Evolutionary conservation across 805 yeast species (phyloP).

Genomic region (Candida jianshihensis): DNA sequence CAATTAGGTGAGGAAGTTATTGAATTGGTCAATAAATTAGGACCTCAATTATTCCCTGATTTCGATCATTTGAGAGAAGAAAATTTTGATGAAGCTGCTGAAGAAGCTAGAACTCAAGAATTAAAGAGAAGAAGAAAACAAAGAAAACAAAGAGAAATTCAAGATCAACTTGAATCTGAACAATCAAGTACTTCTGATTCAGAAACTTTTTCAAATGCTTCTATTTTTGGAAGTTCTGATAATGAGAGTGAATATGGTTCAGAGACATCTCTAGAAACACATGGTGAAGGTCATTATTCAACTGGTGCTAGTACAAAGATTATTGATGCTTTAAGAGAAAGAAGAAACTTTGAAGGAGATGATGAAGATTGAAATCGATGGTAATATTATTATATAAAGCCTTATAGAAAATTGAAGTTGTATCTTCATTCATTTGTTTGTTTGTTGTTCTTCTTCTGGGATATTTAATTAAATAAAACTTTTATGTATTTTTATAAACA

Average conservation of each 20-base stretch:
- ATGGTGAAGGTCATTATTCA: slow-evolving; percentile 7
- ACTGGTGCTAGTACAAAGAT: slow-evolving; percentile 21
- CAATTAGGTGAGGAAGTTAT: slow-evolving; percentile 69
- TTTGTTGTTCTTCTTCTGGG: too few species aligned
- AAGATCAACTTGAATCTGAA: slow-evolving; percentile 5
- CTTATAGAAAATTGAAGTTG: too few species aligned
- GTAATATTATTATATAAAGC: too few species aligned
- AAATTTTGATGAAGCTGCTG: slow-evolving; percentile 25
- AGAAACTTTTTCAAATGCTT: slow-evolving; percentile 31
- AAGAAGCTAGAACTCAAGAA: slow-evolving; percentile 30
- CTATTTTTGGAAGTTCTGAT: slow-evolving; percentile 35
- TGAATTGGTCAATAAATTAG: slow-evolving; percentile 68
- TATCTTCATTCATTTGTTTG: neutral
- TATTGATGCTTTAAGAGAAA: slow-evolving; percentile 23
- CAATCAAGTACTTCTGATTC: slow-evolving; percentile 33
- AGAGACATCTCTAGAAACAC: slow-evolving; percentile 20
- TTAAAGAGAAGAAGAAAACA: slow-evolving; percentile 30
- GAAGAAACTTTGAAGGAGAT: slow-evolving; percentile 13
- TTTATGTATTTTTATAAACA: neutral
- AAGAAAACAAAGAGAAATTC: slow-evolving; percentile 18
- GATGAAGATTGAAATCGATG: neutral
- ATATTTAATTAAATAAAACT: too few species aligned
- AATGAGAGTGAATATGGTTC: slow-evolving; percentile 23
- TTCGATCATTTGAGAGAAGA: slow-evolving; percentile 41
- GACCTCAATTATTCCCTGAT: slow-evolving; percentile 84